These are phyloP conservation scores for Dichomitus squalens DNA, from an alignment of 1,284 basidiomycete species.

Conservation along the genomic window DNA sequence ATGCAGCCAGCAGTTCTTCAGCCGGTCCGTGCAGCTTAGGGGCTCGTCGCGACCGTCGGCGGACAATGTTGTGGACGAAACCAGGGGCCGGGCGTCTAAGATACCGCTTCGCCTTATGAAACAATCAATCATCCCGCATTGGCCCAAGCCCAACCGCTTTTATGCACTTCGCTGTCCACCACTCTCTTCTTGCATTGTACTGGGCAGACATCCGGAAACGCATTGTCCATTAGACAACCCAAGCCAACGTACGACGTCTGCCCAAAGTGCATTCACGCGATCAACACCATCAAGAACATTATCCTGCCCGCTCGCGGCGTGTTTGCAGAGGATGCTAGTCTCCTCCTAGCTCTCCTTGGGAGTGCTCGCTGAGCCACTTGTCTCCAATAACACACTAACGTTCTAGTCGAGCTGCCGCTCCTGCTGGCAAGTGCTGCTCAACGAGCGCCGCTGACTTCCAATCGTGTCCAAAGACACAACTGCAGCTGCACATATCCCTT, in stretches of 20 bases:
- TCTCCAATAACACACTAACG: constrained; percentile 7
- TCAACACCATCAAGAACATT: constrained; percentile 8
- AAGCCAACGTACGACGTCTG: no score
- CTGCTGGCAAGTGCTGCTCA: not conserved
- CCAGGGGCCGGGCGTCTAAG: constrained; percentile 1
- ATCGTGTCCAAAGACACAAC: not conserved
- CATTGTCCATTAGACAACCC: not conserved
- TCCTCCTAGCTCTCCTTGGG: constrained; percentile 20
- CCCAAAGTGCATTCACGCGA: constrained; percentile 8
- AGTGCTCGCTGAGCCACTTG: not conserved
- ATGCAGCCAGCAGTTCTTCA: not conserved
- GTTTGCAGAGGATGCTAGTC: constrained; percentile 24
- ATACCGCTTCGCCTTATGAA: constrained; percentile 7
- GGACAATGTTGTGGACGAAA: constrained; percentile 6
- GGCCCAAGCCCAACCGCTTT: constrained; percentile 2
- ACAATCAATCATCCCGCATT: not conserved
- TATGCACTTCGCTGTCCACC: constrained; percentile 3
- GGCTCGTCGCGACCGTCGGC: not conserved
- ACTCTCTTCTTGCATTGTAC: not conserved
- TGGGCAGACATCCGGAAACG: not conserved
- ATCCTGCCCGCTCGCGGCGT: constrained; percentile 19
- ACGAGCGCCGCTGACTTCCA: not conserved
- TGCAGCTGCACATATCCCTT: constrained; percentile 14
- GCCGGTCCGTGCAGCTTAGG: not conserved
- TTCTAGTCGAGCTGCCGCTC: constrained; percentile 9